Evolutionary conservation across 768 basidiomycete species (phyloP).

Genomic region (Sarcodon aspratus): DNA sequence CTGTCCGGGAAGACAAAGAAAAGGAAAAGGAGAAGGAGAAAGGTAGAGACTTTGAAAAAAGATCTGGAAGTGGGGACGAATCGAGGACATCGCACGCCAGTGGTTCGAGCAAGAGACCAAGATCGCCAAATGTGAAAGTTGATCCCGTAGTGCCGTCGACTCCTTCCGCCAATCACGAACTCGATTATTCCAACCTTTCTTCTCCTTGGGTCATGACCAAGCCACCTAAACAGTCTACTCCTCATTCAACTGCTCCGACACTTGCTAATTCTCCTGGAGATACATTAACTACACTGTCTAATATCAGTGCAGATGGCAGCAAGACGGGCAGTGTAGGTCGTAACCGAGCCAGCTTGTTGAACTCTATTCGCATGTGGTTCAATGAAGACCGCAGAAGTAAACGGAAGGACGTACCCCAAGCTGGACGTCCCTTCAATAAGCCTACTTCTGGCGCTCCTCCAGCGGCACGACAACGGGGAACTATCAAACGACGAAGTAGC

Average conservation of each 20-base stretch:
- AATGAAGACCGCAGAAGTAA: slow-evolving; percentile 86
- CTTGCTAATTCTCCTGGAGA: slow-evolving; percentile 43
- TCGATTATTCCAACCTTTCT: slow-evolving; percentile 17
- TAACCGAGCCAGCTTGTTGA: slow-evolving; percentile 71
- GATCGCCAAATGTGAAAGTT: slow-evolving; percentile 55
- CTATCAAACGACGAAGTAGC: slow-evolving; percentile 38
- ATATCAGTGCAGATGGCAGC: slow-evolving; percentile 20
- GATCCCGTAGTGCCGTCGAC: slow-evolving; percentile 34
- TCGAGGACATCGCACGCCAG: slow-evolving; percentile 57
- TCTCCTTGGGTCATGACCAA: slow-evolving; percentile 72
- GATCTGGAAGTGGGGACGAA: slow-evolving; percentile 38
- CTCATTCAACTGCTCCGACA: slow-evolving; percentile 26
- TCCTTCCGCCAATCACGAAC: slow-evolving; percentile 20
- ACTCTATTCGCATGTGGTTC: slow-evolving; percentile 86
- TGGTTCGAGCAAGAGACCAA: slow-evolving; percentile 51
- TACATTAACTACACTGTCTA: slow-evolving; percentile 37
- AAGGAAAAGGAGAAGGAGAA: slow-evolving; percentile 22
- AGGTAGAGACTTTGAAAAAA: slow-evolving; percentile 11
- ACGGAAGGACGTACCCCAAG: slow-evolving; percentile 37
- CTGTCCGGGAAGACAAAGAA: slow-evolving; percentile 52
- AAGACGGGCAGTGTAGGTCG: slow-evolving; percentile 30
- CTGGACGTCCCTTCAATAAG: slow-evolving; percentile 1
- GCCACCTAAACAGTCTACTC: slow-evolving; percentile 24
- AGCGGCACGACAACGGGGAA: slow-evolving; percentile 15
- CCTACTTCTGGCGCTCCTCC: slow-evolving; percentile 10